Conservation (phyloP, 306 rosid genomes). For the Arachis stenosperma region DNA sequence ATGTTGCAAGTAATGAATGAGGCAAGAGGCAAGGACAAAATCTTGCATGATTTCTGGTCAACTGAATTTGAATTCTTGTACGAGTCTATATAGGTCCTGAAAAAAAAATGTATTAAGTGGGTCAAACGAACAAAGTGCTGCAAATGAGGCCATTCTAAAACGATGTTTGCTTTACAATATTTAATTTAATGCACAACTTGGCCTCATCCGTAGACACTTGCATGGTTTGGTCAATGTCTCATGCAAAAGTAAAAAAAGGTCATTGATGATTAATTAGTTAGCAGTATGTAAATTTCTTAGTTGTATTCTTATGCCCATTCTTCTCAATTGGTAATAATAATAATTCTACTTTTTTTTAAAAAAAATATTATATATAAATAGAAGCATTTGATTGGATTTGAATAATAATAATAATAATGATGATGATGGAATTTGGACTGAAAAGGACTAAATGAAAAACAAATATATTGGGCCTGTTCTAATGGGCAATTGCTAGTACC, state of each 20-base stretch:
- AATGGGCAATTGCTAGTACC: too few relatives aligned
- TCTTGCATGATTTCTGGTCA: constrained; percentile 45
- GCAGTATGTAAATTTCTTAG: not conserved
- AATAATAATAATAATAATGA: too few relatives aligned
- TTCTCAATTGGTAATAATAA: not conserved
- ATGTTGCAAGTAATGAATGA: not conserved
- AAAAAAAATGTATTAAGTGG: not conserved
- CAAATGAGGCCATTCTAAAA: constrained; percentile 34
- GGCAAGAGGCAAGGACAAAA: constrained; percentile 16
- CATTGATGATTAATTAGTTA: constrained; percentile 9
- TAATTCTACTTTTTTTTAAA: not conserved
- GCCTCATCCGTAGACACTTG: constrained; percentile 33
- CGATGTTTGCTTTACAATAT: constrained; percentile 34
- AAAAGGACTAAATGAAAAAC: not conserved
- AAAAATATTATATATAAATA: too few relatives aligned
- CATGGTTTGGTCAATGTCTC: constrained; percentile 40
- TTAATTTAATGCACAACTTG: constrained; percentile 51
- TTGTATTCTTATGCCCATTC: constrained; percentile 18
- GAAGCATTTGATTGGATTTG: too few relatives aligned
- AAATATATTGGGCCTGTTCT: not conserved
- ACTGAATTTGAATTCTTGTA: constrained; percentile 14
- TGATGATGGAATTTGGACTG: too few relatives aligned
- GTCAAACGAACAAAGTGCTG: constrained; percentile 38
- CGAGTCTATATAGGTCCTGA: constrained; percentile 15
- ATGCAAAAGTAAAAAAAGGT: constrained; percentile 9